A percentile compares a stretch with the other conserved stretches of the same genome.
Conservation (phyloP, 2,329 filamentous ascomycete species). For the Cladosporium sp. region DNA sequence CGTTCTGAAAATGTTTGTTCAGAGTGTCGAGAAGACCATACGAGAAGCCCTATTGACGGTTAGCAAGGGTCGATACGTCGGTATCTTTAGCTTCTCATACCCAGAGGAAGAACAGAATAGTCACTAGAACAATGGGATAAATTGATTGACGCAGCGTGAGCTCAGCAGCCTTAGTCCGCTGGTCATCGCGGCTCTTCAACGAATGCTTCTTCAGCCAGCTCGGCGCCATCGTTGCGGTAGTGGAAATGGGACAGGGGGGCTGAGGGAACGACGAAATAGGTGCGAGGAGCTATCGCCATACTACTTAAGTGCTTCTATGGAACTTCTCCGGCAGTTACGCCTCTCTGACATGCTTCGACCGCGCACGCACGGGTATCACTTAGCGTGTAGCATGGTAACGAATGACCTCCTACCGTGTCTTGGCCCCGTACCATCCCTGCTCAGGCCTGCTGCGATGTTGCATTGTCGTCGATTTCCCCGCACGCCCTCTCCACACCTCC, state of each 20-base stretch:
- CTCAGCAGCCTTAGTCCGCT: constrained; percentile 51
- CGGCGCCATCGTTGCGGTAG: constrained; percentile 1
- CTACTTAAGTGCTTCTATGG: constrained; percentile 6
- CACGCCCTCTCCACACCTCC: not conserved
- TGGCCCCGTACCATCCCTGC: constrained; percentile 3
- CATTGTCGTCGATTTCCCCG: constrained; percentile 7
- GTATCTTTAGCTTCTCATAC: constrained; percentile 26
- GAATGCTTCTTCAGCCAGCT: constrained; percentile 16
- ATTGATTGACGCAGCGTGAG: constrained; percentile 62
- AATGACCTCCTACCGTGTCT: constrained; percentile 7
- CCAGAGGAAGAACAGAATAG: constrained; percentile 60
- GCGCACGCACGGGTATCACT: not conserved
- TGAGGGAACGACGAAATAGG: not conserved
- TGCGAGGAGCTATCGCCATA: not conserved
- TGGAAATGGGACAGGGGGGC: not conserved
- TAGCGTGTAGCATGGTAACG: not conserved
- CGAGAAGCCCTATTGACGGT: constrained; percentile 40
- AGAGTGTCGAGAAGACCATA: constrained; percentile 53
- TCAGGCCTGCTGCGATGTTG: constrained; percentile 1
- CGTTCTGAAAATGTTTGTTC: constrained; percentile 44
- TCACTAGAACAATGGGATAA: constrained; percentile 60
- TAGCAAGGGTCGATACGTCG: not conserved
- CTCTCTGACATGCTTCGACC: not conserved
- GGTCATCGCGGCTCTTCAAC: constrained; percentile 31
- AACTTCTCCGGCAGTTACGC: not conserved